Conservation (phyloP, 176 grass and related monocot genomes). For the Saccharum officinarum region DNA sequence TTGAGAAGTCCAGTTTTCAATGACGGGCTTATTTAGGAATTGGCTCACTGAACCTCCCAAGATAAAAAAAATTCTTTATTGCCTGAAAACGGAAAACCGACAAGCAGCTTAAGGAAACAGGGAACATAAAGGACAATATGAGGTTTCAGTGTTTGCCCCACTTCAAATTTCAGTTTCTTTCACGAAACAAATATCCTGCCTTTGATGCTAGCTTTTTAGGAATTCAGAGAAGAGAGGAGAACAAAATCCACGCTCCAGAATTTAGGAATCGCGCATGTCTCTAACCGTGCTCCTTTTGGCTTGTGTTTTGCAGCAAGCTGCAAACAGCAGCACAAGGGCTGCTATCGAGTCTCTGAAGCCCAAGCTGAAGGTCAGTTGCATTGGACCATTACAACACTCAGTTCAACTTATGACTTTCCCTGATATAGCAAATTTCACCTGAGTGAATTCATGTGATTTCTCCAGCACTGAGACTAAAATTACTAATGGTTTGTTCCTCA, state of each 20-base stretch:
- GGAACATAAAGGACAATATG: neutral
- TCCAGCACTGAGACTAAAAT: neutral
- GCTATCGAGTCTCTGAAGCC: conserved; percentile 80
- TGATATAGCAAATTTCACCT: neutral
- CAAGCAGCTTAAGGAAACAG: neutral
- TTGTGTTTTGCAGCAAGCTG: conserved; percentile 64
- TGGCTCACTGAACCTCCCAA: neutral
- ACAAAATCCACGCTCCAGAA: neutral
- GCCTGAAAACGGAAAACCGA: neutral
- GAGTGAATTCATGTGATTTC: neutral
- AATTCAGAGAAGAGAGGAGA: neutral
- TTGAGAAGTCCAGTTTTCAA: neutral
- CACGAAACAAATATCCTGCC: neutral
- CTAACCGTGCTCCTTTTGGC: neutral
- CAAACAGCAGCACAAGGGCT: conserved; percentile 52
- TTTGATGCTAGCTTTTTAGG: neutral
- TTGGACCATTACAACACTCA: neutral
- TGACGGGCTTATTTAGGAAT: neutral
- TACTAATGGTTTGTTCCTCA: no score
- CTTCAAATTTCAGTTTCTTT: neutral
- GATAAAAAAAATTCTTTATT: conserved; percentile 6
- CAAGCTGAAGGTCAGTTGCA: conserved; percentile 74
- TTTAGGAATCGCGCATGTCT: neutral
- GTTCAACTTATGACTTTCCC: neutral
- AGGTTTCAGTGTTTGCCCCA: neutral